Percentiles rank a stretch among this genome's conserved stretches.
Evolutionary conservation across 2,329 filamentous ascomycete genomes (phyloP).

Genomic region (Esteya vermicola): DNA sequence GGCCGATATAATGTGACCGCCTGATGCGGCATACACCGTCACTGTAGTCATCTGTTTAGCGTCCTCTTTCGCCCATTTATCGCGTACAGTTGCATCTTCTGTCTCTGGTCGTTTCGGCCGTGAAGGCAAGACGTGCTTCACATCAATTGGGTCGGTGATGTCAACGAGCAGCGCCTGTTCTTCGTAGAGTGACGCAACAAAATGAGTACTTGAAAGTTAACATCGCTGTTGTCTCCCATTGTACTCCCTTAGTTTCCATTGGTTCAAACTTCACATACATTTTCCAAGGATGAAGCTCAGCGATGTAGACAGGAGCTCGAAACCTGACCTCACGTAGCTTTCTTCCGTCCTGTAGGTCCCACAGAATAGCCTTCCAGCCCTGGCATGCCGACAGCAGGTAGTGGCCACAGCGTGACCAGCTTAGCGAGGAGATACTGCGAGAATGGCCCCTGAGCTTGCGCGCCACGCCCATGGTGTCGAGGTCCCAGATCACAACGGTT

Average conservation of each 20-base stretch:
- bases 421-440: constrained; percentile 82
- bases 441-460: constrained; percentile 89
- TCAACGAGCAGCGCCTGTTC: constrained; percentile 84
- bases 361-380: constrained; percentile 92
- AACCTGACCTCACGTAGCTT: constrained; percentile 77
- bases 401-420: constrained; percentile 84
- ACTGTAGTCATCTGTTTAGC: constrained; percentile 92
- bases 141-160: constrained; percentile 51
- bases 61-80: constrained; percentile 83
- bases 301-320: constrained; percentile 86
- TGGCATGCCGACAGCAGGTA: constrained; percentile 88
- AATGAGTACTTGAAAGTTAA: constrained; percentile 46
- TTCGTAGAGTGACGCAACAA: constrained; percentile 87
- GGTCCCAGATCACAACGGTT: constrained; percentile 88
- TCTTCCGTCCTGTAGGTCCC: constrained; percentile 65
- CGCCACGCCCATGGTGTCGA: constrained; percentile 93
- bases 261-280: constrained; percentile 40
- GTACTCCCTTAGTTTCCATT: background rate
- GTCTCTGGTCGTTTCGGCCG: constrained; percentile 60
- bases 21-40: constrained; percentile 72
- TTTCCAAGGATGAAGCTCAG: constrained; percentile 83
- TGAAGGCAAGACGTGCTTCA: constrained; percentile 68
- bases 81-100: constrained; percentile 56
- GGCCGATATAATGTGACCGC: constrained; percentile 79
- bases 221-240: background rate